phyloP scores from a whole-genome alignment of 208 protist species.

The Acanthamoeba polyphaga region DNA sequence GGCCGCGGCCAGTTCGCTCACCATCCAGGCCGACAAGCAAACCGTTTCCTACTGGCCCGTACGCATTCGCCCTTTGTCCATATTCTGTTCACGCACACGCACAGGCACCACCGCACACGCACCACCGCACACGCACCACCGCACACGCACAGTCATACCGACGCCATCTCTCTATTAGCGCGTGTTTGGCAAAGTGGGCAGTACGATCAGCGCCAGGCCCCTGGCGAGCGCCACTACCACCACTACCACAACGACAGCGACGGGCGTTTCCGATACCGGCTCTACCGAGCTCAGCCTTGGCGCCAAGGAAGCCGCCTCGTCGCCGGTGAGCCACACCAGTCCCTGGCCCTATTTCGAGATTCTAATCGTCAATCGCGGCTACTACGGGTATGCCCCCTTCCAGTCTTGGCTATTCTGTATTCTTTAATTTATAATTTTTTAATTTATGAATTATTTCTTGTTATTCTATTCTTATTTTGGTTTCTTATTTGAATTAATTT shows the following conservation, averaged over 20 bases:
- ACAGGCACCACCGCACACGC: too few species aligned
- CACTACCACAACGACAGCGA: not conserved
- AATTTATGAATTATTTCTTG: too few species aligned
- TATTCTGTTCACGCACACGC: not conserved
- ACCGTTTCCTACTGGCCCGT: conserved; percentile 56
- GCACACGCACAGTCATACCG: not conserved
- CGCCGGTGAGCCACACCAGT: not conserved
- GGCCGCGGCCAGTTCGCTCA: conserved; percentile 47
- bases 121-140: not conserved
- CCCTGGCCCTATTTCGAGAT: conserved; percentile 70
- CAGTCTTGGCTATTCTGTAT: not conserved
- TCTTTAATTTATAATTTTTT: not conserved
- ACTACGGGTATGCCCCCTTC: not conserved
- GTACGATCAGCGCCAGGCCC: not conserved
- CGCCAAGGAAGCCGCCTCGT: not conserved
- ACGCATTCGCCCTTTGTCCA: not conserved
- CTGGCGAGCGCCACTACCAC: not conserved
- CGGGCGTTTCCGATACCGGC: not conserved
- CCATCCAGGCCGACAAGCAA: conserved; percentile 26
- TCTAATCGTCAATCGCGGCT: conserved; percentile 13
- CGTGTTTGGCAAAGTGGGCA: conserved; percentile 64
- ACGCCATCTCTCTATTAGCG: not conserved
- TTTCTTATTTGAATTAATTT: not conserved
- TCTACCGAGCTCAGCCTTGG: not conserved
- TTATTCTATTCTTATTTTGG: not conserved